Percentiles rank a stretch among this genome's conserved stretches.
These are phyloP conservation scores for Saccharomyces hybrid DNA, from an alignment of 1,139 yeast species.

Conservation along the genomic window DNA sequence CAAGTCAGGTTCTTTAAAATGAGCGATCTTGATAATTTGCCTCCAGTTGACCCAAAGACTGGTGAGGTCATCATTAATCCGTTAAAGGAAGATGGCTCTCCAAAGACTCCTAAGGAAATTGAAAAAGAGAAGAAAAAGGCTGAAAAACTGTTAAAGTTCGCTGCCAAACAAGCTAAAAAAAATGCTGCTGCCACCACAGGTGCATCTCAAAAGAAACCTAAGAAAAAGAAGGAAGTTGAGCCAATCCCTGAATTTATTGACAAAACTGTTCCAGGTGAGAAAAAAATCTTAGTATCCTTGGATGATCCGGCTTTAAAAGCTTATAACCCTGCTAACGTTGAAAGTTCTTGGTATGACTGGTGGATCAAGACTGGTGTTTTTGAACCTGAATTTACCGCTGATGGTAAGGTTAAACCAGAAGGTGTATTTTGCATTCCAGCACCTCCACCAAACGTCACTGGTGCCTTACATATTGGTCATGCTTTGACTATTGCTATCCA, in stretches of 20 bases:
- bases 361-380: slow-evolving; percentile 87
- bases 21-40: slow-evolving; percentile 29
- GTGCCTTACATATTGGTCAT: slow-evolving; percentile 97
- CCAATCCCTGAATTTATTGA: slow-evolving; percentile 79
- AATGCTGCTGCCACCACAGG: slow-evolving; percentile 38
- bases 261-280: slow-evolving; percentile 78
- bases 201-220: slow-evolving; percentile 49
- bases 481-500: slow-evolving; percentile 93
- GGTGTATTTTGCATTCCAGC: slow-evolving; percentile 90
- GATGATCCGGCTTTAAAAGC: slow-evolving; percentile 94
- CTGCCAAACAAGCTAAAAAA: slow-evolving; percentile 85
- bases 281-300: slow-evolving; percentile 72
- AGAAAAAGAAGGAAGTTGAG: slow-evolving; percentile 62
- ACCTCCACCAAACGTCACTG: slow-evolving; percentile 98
- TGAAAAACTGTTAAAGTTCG: slow-evolving; percentile 88
- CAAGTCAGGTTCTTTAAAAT: slow-evolving; percentile 9
- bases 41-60: slow-evolving; percentile 32
- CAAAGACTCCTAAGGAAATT: slow-evolving; percentile 64
- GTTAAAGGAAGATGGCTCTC: slow-evolving; percentile 32
- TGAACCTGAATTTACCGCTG: slow-evolving; percentile 72
- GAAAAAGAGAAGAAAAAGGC: slow-evolving; percentile 96
- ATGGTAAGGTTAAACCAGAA: slow-evolving; percentile 70
- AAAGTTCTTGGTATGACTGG: slow-evolving; percentile 97
- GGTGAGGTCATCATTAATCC: slow-evolving; percentile 33
- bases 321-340: slow-evolving; percentile 86